A percentile compares a stretch with the other conserved stretches of the same genome.
Conservation (phyloP, 2,329 filamentous ascomycete species). For the Hirsutella rhossiliensis region DNA sequence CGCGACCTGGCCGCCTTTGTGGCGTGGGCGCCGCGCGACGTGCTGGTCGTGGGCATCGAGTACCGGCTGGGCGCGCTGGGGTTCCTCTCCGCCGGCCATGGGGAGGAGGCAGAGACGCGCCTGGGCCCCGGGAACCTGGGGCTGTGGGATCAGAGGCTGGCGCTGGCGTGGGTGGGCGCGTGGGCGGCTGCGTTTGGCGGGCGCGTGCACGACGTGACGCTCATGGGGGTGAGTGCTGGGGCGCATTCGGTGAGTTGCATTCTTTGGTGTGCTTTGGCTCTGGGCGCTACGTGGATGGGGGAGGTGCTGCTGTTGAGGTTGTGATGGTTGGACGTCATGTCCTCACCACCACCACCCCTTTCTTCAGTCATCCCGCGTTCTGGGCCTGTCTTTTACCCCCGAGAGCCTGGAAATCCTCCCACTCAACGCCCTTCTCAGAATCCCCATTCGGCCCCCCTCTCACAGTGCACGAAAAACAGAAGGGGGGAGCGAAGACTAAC, state of each 20-base stretch:
- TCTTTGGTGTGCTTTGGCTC: slow-evolving; percentile 4
- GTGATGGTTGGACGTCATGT: too few relatives aligned
- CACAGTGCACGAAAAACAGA: too few relatives aligned
- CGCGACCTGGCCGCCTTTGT: slow-evolving; percentile 52
- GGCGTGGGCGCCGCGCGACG: slow-evolving; percentile 34
- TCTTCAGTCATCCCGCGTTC: too few relatives aligned
- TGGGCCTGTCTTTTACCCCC: too few relatives aligned
- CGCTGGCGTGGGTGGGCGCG: slow-evolving; percentile 47
- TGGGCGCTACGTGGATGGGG: too few relatives aligned
- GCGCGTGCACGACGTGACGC: slow-evolving; percentile 42
- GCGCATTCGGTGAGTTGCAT: slow-evolving; percentile 42
- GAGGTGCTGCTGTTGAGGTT: too few relatives aligned
- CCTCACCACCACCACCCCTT: too few relatives aligned
- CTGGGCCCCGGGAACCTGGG: slow-evolving; percentile 47
- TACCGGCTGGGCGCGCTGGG: slow-evolving; percentile 57
- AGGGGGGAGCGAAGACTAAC: not conserved
- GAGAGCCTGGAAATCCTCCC: too few relatives aligned
- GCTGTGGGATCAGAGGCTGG: slow-evolving; percentile 46
- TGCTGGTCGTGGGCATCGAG: slow-evolving; percentile 49
- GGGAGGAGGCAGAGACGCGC: not conserved
- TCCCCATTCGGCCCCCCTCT: too few relatives aligned
- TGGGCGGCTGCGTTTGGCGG: slow-evolving; percentile 51
- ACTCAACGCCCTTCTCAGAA: too few relatives aligned
- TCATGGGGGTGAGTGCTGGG: slow-evolving; percentile 51
- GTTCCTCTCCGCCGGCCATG: slow-evolving; percentile 44